phyloP scores from a whole-genome alignment of 2,329 filamentous ascomycete genomes.

The Lasiodiplodia sp. region DNA sequence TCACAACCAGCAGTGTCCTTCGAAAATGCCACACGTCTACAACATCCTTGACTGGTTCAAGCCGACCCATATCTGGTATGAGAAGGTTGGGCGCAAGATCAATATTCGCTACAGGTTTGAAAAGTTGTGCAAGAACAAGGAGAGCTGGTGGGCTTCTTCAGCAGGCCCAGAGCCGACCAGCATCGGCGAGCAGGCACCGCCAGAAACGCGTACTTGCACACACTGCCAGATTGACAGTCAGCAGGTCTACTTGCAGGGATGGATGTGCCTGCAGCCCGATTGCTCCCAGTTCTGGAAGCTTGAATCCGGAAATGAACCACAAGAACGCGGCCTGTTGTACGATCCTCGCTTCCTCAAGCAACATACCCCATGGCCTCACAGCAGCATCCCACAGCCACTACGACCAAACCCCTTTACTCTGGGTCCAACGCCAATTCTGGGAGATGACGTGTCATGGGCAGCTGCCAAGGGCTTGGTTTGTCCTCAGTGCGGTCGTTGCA shows the following conservation, averaged over 20 bases:
- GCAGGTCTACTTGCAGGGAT: slow-evolving; percentile 56
- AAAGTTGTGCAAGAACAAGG: slow-evolving; percentile 60
- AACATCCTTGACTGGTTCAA: slow-evolving; percentile 74
- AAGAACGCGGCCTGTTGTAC: slow-evolving; percentile 56
- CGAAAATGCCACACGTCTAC: slow-evolving; percentile 64
- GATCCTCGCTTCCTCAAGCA: slow-evolving; percentile 64
- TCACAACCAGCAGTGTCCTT: slow-evolving; percentile 57
- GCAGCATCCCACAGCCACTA: slow-evolving; percentile 48
- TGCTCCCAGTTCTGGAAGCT: slow-evolving; percentile 67
- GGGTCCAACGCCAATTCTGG: slow-evolving; percentile 43
- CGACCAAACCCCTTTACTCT: slow-evolving; percentile 51
- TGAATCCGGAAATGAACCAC: slow-evolving; percentile 41
- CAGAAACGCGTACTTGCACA: slow-evolving; percentile 47
- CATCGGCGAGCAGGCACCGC: slow-evolving; percentile 41
- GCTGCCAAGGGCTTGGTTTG: slow-evolving; percentile 73
- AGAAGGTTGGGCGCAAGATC: slow-evolving; percentile 56
- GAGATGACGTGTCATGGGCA: slow-evolving; percentile 58
- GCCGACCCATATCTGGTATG: slow-evolving; percentile 72
- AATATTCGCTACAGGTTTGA: slow-evolving; percentile 70
- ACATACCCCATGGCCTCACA: slow-evolving; percentile 54
- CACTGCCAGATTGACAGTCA: slow-evolving; percentile 43
- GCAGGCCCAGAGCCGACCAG: slow-evolving; percentile 38
- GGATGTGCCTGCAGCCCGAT: slow-evolving; percentile 64
- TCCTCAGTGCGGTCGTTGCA: slow-evolving; percentile 68
- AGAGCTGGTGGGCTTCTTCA: slow-evolving; percentile 66